Evolutionary conservation across 495 filamentous ascomycete genomes (phyloP).

Genomic region (Penicillium nucicola): DNA sequence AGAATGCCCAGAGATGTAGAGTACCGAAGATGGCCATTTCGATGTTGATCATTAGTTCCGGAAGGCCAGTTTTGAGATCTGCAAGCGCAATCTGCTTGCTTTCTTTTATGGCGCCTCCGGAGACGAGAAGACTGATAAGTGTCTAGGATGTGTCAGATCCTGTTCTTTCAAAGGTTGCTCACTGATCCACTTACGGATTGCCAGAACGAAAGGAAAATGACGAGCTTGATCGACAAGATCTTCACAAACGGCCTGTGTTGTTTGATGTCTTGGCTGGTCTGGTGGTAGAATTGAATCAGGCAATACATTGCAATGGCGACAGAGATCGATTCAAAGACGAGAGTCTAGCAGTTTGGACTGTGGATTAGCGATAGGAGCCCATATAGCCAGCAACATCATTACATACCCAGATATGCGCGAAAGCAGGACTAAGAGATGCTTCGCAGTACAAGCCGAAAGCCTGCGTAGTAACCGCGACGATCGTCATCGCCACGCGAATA

Average conservation of each 20-base stretch:
- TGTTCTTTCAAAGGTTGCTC: neutral
- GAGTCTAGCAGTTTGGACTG: slow-evolving; percentile 42
- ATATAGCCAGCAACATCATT: slow-evolving; percentile 37
- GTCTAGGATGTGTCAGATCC: slow-evolving; percentile 33
- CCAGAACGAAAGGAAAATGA: slow-evolving; percentile 96
- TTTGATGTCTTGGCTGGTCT: slow-evolving; percentile 65
- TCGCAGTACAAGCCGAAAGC: slow-evolving; percentile 71
- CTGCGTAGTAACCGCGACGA: slow-evolving; percentile 73
- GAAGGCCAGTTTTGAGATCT: slow-evolving; percentile 80
- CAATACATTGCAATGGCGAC: slow-evolving; percentile 92
- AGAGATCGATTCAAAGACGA: slow-evolving; percentile 65
- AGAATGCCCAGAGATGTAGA: slow-evolving; percentile 81
- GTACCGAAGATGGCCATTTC: slow-evolving; percentile 85
- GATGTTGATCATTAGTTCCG: slow-evolving; percentile 72
- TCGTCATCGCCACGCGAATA: slow-evolving; percentile 78
- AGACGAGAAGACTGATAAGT: slow-evolving; percentile 67
- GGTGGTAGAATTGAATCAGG: slow-evolving; percentile 84
- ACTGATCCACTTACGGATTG: slow-evolving; percentile 52
- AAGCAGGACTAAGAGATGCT: slow-evolving; percentile 69
- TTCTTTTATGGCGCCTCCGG: slow-evolving; percentile 57
- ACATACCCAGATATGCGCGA: slow-evolving; percentile 80
- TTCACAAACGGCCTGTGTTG: slow-evolving; percentile 76
- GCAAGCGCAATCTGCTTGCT: slow-evolving; percentile 59
- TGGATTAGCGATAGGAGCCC: slow-evolving; percentile 35
- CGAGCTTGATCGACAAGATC: slow-evolving; percentile 83